These are phyloP conservation scores for Corynespora cassiicola DNA, from an alignment of 2,329 filamentous ascomycete species.

Conservation along the genomic window DNA sequence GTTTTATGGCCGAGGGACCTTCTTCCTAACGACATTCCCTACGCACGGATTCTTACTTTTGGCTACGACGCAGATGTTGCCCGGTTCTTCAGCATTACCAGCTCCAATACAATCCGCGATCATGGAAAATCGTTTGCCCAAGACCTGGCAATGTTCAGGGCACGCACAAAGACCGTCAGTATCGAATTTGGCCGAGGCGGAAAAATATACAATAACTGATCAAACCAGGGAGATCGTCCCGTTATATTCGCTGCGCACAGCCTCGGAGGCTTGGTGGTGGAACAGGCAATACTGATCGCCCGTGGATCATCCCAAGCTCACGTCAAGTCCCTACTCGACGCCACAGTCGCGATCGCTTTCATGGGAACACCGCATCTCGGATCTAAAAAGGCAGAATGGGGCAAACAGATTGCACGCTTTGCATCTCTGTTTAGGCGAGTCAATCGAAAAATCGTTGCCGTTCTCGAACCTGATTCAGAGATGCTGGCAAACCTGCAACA, in stretches of 20 bases:
- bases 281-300: conserved; percentile 13
- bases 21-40: conserved; percentile 11
- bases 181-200: too few species aligned
- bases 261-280: conserved; percentile 18
- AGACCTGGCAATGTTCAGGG: too few species aligned
- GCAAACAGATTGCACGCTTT: too few species aligned
- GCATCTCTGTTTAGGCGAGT: too few species aligned
- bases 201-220: too few species aligned
- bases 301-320: conserved; percentile 9
- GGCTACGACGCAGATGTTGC: conserved; percentile 14
- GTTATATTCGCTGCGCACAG: conserved; percentile 19
- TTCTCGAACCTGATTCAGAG: conserved; percentile 8
- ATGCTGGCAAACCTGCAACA: conserved; percentile 29
- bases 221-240: conserved; percentile 12
- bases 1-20: conserved; percentile 14
- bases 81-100: conserved; percentile 6
- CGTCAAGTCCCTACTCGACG: conserved; percentile 5
- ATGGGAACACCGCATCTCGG: conserved; percentile 20
- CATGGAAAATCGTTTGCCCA: conserved; percentile 12
- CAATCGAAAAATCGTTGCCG: conserved; percentile 4
- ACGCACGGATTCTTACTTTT: conserved; percentile 14
- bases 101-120: conserved; percentile 9
- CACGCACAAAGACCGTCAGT: too few species aligned
- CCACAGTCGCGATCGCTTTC: conserved; percentile 12
- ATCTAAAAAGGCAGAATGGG: conserved; percentile 14